phyloP scores from a whole-genome alignment of 805 yeast genomes.

The Candida verbasci region DNA sequence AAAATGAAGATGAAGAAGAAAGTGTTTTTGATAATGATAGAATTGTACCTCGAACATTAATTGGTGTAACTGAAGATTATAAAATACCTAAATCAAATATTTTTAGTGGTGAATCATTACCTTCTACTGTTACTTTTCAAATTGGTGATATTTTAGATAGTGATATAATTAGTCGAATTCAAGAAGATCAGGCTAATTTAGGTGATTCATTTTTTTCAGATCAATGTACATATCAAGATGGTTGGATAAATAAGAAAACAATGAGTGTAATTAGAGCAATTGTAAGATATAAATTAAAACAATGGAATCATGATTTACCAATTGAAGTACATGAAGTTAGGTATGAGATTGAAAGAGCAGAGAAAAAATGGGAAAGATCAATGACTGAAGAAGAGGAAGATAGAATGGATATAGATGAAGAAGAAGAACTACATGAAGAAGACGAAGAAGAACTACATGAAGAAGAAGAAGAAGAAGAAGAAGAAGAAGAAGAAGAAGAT shows the following conservation, averaged over 20 bases:
- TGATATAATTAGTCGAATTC: conserved; percentile 46
- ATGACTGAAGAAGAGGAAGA: conserved; percentile 12
- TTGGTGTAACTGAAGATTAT: conserved; percentile 10
- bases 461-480: conserved; percentile 2
- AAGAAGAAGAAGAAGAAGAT: conserved; percentile 1
- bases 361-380: conserved; percentile 11
- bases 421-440: conserved; percentile 19
- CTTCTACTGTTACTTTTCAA: conserved; percentile 69
- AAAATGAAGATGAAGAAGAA: neutral
- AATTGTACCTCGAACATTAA: conserved; percentile 1
- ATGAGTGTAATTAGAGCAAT: conserved; percentile 64
- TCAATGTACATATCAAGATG: conserved; percentile 53
- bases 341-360: conserved; percentile 22
- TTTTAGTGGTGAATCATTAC: conserved; percentile 70
- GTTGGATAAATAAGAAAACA: conserved; percentile 71
- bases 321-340: conserved; percentile 39
- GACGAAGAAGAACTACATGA: conserved; percentile 15
- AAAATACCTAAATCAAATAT: conserved; percentile 37
- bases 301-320: conserved; percentile 49
- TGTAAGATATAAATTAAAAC: conserved; percentile 65
- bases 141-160: conserved; percentile 74
- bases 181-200: conserved; percentile 24
- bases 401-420: conserved; percentile 20
- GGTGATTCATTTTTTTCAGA: conserved; percentile 30
- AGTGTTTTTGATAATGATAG: neutral